Conservation (phyloP, 495 filamentous ascomycete species). For the Lophiotrema nucula region DNA sequence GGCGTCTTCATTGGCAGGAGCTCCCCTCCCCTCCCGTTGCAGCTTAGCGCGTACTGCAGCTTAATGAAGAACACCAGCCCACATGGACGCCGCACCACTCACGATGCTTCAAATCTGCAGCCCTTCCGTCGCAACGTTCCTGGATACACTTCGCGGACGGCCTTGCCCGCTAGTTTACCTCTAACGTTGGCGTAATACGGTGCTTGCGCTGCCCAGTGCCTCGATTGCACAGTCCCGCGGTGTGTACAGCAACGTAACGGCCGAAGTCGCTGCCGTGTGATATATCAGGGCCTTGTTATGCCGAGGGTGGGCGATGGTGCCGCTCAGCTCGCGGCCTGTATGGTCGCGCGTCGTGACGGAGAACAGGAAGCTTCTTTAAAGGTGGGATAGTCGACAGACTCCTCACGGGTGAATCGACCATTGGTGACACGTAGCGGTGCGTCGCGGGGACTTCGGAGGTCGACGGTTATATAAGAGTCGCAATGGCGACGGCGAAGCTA, state of each 20-base stretch:
- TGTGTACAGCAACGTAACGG: neutral
- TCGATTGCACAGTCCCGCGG: neutral
- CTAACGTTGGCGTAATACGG: constrained; percentile 22
- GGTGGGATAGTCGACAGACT: too few relatives aligned
- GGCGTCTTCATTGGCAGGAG: too few relatives aligned
- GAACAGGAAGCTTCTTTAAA: neutral
- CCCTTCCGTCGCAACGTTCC: constrained; percentile 21
- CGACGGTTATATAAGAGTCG: constrained; percentile 18
- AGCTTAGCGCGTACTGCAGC: too few relatives aligned
- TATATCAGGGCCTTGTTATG: constrained; percentile 18
- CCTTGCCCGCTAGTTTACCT: constrained; percentile 14
- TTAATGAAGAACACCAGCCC: too few relatives aligned
- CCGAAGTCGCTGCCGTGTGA: constrained; percentile 1
- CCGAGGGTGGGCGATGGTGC: neutral
- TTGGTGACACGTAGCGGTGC: too few relatives aligned
- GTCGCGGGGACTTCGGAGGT: constrained; percentile 6
- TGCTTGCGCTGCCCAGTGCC: constrained; percentile 1
- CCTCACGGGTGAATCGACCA: too few relatives aligned
- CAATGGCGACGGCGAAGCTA: constrained; percentile 2
- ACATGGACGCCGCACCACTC: too few relatives aligned
- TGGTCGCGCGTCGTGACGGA: too few relatives aligned
- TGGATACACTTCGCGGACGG: neutral
- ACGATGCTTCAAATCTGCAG: constrained; percentile 11
- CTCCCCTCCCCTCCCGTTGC: too few relatives aligned
- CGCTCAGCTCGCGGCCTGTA: neutral